Base-by-base conservation (phyloP, 2,329 filamentous ascomycete genomes). In the Verticillium tricorpus region DNA sequence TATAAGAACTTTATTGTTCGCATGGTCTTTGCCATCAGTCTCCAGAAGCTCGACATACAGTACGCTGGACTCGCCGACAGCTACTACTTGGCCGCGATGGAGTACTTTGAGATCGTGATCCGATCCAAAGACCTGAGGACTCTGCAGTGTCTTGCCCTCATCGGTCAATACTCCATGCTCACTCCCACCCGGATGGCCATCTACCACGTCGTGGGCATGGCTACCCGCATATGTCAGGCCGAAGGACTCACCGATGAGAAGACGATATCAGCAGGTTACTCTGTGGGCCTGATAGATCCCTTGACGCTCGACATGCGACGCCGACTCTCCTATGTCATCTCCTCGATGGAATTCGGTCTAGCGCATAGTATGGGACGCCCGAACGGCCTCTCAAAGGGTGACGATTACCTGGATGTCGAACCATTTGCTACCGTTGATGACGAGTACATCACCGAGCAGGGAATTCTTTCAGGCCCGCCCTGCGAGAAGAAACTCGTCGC, bases 51-150 rank as follows among this genome's bases (percentile, higher is more conserved):
- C 69, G 92, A 93, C 71, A 86, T 89, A 0, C 88, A 91, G 66
- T 98, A 95, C 74, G 93, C 93, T n/a, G 93, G 93, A 28, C 80
- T 98, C 32, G 94, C 95, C 34, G 94, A 98, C 75, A 93, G 92
- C 72, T 98, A 96, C 77, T 98, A 97, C 71, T 83, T 97, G 25
- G 91, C 93, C 28, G 94, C 94, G 5, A 88, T 98, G 78, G 87
- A 89, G 64, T 89, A 89, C 69, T 87, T 98, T 64, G 91, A 97
- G 73, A 86, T 87, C 2, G 88, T 96, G 12, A 84, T 98, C 60
- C 88, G 89, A 60, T 88, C 89, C n/a, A 97, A 96, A 81, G 92
- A 98, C 72, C 77, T 97, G 34, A 91, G 89, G 69, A 96, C 95
- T 0, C 78, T 98, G 17, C 95, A 98, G 75, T 97, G 94, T 68